phyloP scores from a whole-genome alignment of 495 filamentous ascomycete genomes.

The Annulohypoxylon bovei region DNA sequence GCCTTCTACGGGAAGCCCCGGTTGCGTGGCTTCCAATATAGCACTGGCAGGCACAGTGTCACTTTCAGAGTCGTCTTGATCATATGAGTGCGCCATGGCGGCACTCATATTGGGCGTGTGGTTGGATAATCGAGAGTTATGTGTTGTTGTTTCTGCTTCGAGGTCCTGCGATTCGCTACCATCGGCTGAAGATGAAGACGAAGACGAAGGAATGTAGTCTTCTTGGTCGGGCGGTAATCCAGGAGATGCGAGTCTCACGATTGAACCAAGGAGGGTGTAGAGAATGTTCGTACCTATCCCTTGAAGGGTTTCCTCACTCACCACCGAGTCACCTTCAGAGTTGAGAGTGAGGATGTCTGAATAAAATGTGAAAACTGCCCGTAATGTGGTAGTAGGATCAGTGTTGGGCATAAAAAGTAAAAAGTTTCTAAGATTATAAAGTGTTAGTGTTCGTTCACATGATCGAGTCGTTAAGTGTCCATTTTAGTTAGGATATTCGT shows the following conservation, averaged over 20 bases:
- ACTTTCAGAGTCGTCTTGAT: slow-evolving; percentile 7
- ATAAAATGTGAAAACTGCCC: slow-evolving; percentile 90
- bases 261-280: slow-evolving; percentile 70
- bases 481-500: not conserved
- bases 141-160: slow-evolving; percentile 10
- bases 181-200: slow-evolving; percentile 22
- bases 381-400: slow-evolving; percentile 70
- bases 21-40: slow-evolving; percentile 40
- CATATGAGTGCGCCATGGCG: slow-evolving; percentile 22
- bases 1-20: slow-evolving; percentile 40
- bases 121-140: slow-evolving; percentile 14
- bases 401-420: slow-evolving; percentile 89
- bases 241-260: slow-evolving; percentile 65
- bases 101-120: slow-evolving; percentile 26
- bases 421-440: slow-evolving; percentile 74
- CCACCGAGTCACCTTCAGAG: slow-evolving; percentile 90
- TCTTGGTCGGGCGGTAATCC: slow-evolving; percentile 29
- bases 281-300: slow-evolving; percentile 92
- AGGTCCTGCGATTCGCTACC: slow-evolving; percentile 9
- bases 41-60: slow-evolving; percentile 21
- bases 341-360: slow-evolving; percentile 89
- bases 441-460: slow-evolving; percentile 36
- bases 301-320: slow-evolving; percentile 87
- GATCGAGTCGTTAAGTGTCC: not conserved
- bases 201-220: not conserved